Evolutionary conservation across 306 rosid genomes (phyloP).

Genomic region (Medicago lupulina): DNA sequence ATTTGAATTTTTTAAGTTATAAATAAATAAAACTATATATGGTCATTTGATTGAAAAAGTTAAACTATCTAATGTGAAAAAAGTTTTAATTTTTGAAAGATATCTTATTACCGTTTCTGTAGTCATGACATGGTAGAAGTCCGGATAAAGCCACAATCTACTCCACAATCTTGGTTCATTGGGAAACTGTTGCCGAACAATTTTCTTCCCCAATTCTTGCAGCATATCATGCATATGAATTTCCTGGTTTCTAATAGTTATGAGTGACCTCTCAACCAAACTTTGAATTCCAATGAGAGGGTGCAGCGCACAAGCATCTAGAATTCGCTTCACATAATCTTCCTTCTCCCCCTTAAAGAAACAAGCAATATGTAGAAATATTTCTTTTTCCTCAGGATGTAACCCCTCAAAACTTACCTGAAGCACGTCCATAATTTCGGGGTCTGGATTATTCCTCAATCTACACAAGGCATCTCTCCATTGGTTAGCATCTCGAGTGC

Average conservation of each 20-base stretch:
- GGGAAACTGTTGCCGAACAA: constrained; percentile 1
- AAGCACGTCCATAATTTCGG: constrained; percentile 25
- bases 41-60: no score
- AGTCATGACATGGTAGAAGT: constrained; percentile 18
- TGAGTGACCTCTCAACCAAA: constrained; percentile 29
- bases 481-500: constrained; percentile 11
- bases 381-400: neutral
- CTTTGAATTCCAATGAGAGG: constrained; percentile 5
- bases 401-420: constrained; percentile 27
- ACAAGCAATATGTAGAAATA: constrained; percentile 33
- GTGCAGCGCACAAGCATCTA: neutral
- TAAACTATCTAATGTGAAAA: neutral
- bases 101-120: constrained; percentile 2
- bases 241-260: constrained; percentile 29
- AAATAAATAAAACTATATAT: no score
- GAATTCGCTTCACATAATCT: constrained; percentile 28
- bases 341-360: neutral
- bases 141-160: constrained; percentile 34
- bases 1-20: no score
- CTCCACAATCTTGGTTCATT: constrained; percentile 19
- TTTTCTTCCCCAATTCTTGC: constrained; percentile 19
- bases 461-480: constrained; percentile 38
- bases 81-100: neutral
- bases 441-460: neutral
- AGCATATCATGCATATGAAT: constrained; percentile 36